A percentile compares a stretch with the other conserved stretches of the same genome.
Conservation (phyloP, 139 green algal genomes). For the Astrephomene gubernaculifera region DNA sequence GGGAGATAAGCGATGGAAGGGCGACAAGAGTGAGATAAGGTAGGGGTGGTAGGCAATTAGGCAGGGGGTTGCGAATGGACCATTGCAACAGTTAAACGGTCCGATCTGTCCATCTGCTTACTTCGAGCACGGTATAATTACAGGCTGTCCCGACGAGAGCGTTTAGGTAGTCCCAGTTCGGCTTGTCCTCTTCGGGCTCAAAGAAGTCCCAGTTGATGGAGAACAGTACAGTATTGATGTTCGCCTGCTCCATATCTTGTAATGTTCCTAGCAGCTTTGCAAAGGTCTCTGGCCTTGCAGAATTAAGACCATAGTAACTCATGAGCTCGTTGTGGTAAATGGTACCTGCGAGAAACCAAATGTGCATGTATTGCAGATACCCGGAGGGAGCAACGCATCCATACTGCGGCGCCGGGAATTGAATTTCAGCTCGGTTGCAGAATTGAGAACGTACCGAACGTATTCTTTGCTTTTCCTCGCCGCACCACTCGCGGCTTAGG, state of each 20-base stretch:
- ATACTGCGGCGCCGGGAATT: too few relatives aligned
- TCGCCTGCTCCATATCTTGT: neutral
- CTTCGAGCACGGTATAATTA: neutral
- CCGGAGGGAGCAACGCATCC: too few relatives aligned
- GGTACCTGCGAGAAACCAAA: neutral
- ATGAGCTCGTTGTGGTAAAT: slow-evolving; percentile 12
- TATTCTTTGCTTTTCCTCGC: too few relatives aligned
- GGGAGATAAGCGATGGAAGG: neutral
- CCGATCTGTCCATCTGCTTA: neutral
- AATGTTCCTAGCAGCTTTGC: neutral
- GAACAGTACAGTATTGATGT: slow-evolving; percentile 4
- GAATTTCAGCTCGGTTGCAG: too few relatives aligned
- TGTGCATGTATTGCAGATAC: too few relatives aligned
- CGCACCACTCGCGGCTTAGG: too few relatives aligned
- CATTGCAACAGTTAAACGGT: neutral
- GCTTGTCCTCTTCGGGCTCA: neutral
- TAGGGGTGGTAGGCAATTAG: neutral
- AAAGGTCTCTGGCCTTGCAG: neutral
- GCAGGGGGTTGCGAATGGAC: neutral
- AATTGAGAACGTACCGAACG: too few relatives aligned
- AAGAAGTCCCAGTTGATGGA: neutral
- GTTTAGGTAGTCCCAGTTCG: neutral
- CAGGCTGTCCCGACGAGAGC: neutral
- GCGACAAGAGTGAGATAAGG: neutral
- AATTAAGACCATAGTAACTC: neutral